Percentiles rank a stretch among this genome's conserved stretches.
These are phyloP conservation scores for Citrus glauca DNA, from an alignment of 345 rosid species.

Conservation along the genomic window DNA sequence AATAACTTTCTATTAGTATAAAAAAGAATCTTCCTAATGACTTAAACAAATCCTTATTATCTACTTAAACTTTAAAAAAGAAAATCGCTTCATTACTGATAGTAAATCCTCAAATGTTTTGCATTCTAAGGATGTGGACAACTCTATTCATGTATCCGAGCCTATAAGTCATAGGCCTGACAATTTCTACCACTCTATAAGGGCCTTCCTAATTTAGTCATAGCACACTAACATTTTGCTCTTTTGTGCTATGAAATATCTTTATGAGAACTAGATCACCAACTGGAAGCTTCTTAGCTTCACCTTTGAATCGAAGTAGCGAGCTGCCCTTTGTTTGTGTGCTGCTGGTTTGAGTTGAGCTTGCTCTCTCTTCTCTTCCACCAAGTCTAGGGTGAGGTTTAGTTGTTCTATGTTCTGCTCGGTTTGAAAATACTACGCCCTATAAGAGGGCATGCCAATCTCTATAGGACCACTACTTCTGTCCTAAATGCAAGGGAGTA, in stretches of 20 bases:
- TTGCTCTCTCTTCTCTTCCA: no score
- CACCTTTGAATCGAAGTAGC: no score
- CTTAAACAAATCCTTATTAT: neutral
- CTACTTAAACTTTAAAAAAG: neutral
- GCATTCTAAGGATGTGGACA: neutral
- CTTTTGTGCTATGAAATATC: neutral
- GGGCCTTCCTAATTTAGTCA: neutral
- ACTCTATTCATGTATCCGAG: neutral
- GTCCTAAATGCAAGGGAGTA: no score
- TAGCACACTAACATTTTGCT: neutral
- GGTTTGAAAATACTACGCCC: no score
- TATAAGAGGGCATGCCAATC: no score
- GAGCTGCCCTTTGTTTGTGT: no score
- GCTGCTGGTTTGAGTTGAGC: rapidly evolving
- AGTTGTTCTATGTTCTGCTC: no score
- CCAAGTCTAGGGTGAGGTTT: no score
- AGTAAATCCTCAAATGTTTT: neutral
- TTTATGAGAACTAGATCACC: neutral
- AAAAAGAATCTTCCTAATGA: neutral
- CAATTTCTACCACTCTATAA: neutral
- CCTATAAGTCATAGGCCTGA: neutral
- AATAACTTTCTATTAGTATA: neutral
- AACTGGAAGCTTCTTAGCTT: neutral
- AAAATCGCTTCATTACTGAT: neutral
- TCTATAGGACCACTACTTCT: no score